Base-by-base conservation (phyloP, 1,284 basidiomycete species). In the Paramarasmius palmivorus region DNA sequence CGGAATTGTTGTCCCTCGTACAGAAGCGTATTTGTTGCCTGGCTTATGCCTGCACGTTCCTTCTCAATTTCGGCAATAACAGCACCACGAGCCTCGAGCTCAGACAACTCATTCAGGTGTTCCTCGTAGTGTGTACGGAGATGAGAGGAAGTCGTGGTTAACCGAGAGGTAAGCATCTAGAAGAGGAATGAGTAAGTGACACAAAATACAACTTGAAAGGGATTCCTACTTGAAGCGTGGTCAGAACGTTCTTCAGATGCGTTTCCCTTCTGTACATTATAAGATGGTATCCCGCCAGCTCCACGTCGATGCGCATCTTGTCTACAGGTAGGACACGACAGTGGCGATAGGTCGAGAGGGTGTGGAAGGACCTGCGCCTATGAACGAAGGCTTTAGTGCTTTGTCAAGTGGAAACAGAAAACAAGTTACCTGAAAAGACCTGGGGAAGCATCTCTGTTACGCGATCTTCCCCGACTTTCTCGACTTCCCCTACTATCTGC, bases 251-350 rank as follows among this genome's bases (percentile, higher is more conserved):
- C 44, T 61, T 65, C 41, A 81, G 66, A 53, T 81, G 87, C 55
- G 75, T 71, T 63, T 87, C 83, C 59, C 89, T 76, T 41, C 88
- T 72, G 34, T 69, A 70, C 81, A 90, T 83, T 57, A 86, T 77
- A 25, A 91, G 72, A 45, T 87, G 66, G 63, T 91, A 84, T 2
- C 84, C 86, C 61, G 83, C 84, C n/a, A 91, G 73, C 59, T 87
- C 88, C 35, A 90, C 88, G 61, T 91, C 89, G 44, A 88, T 82
- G 49, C 78, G 78, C 86, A 91, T 86, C 60, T 78, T 74, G 47
- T 90, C 84, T 12, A 76, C 57, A 4, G 77, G 75, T 25, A 89
- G 65, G 8, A 84, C 69, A 23, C 72, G 72, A 47, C 20, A 17
- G 40, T 69, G 69, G 38, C 66, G 69, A 57, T 82, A 71, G 15